Evolutionary conservation across 2,329 filamentous ascomycete genomes (phyloP).

Genomic region (Leptographium lundbergii): DNA sequence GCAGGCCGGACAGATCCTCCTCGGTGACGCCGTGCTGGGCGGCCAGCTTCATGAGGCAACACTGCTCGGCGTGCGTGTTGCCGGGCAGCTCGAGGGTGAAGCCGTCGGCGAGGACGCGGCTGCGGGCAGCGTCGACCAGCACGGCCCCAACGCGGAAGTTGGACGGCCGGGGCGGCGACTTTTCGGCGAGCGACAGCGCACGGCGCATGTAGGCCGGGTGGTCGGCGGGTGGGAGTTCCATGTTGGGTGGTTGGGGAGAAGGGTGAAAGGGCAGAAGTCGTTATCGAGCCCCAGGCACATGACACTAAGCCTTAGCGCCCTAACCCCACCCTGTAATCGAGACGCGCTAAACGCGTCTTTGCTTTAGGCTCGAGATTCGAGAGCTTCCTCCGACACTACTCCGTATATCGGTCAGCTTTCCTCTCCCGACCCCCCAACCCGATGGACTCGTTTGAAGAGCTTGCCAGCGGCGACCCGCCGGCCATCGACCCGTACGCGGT

Average conservation of each 20-base stretch:
- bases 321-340: not conserved
- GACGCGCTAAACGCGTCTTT: not conserved
- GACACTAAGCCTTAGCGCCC: not conserved
- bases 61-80: constrained; percentile 95
- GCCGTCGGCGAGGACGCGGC: constrained; percentile 57
- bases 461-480: constrained; percentile 45
- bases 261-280: no score
- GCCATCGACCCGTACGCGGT: constrained; percentile 66
- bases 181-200: constrained; percentile 62
- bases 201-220: constrained; percentile 47
- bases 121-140: constrained; percentile 43
- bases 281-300: no score
- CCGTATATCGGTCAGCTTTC: no score
- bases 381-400: constrained; percentile 4
- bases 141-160: constrained; percentile 94
- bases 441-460: constrained; percentile 40
- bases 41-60: constrained; percentile 66
- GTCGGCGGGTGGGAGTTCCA: constrained; percentile 14
- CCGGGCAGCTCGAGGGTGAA: constrained; percentile 84
- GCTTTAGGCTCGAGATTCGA: not conserved
- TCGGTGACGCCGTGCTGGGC: constrained; percentile 35
- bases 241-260: not conserved
- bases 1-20: constrained; percentile 35
- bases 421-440: no score
- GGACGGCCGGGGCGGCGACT: constrained; percentile 74